Percentiles rank a stretch among this genome's conserved stretches.
Evolutionary conservation across 2,329 filamentous ascomycete genomes (phyloP).

Genomic region (Aspergillus latus): DNA sequence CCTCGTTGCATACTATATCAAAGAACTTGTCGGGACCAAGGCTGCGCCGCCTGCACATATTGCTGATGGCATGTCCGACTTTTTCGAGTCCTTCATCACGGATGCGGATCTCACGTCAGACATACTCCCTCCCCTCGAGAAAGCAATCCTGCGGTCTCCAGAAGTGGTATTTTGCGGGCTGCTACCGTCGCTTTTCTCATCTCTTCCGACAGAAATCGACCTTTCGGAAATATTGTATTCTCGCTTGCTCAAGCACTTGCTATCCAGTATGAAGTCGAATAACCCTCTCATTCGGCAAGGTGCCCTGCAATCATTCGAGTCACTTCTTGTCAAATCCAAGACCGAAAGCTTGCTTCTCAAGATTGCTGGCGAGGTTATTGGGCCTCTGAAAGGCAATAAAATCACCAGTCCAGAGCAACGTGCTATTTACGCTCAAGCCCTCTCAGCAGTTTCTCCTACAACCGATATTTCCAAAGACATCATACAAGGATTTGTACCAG

Average conservation of each 20-base stretch:
- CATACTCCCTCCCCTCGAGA: conserved; percentile 79
- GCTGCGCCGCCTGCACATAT: conserved; percentile 69
- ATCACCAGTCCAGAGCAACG: conserved; percentile 82
- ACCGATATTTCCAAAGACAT: conserved; percentile 65
- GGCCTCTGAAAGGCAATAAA: conserved; percentile 79
- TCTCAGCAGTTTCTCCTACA: conserved; percentile 64
- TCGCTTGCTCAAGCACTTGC: conserved; percentile 77
- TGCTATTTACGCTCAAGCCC: conserved; percentile 76
- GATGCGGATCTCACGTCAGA: conserved; percentile 73
- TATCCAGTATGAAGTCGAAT: conserved; percentile 90
- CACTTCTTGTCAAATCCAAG: conserved; percentile 65
- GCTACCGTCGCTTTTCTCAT: conserved; percentile 68
- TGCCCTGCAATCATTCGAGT: conserved; percentile 70
- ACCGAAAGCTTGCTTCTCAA: conserved; percentile 60
- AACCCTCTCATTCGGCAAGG: conserved; percentile 75
- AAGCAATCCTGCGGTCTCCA: conserved; percentile 81
- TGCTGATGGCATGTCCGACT: conserved; percentile 71
- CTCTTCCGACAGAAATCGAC: conserved; percentile 70
- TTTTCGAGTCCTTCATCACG: conserved; percentile 74
- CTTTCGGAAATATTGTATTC: conserved; percentile 70
- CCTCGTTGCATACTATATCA: conserved; percentile 78
- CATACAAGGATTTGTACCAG: conserved; percentile 62
- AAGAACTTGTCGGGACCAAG: conserved; percentile 81
- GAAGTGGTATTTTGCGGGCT: conserved; percentile 84
- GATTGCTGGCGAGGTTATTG: conserved; percentile 73